Evolutionary conservation across 2,329 filamentous ascomycete species (phyloP).

Genomic region (Aspergillus sp.): DNA sequence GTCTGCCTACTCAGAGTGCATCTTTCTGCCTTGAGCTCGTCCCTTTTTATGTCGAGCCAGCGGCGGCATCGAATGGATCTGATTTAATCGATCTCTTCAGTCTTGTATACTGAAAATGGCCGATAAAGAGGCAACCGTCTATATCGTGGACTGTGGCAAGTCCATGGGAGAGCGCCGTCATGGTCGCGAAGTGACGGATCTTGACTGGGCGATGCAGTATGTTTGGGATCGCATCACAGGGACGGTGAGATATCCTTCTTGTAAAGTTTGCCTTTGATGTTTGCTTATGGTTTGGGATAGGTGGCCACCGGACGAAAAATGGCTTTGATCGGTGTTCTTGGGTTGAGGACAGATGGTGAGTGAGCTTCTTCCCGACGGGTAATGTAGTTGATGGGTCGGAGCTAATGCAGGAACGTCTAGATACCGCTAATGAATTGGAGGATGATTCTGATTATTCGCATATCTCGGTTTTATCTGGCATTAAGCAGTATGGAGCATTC

Average conservation of each 20-base stretch:
- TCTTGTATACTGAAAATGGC: constrained; percentile 64
- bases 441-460: constrained; percentile 74
- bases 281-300: constrained; percentile 32
- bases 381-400: neutral
- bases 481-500: constrained; percentile 64
- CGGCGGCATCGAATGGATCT: neutral
- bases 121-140: constrained; percentile 89
- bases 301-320: constrained; percentile 72
- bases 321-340: constrained; percentile 75
- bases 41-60: constrained; percentile 6
- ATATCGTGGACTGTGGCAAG: constrained; percentile 82
- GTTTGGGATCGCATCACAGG: constrained; percentile 90
- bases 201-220: constrained; percentile 88
- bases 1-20: constrained; percentile 40
- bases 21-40: constrained; percentile 18
- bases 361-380: neutral
- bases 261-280: neutral
- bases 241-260: constrained; percentile 56
- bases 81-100: neutral
- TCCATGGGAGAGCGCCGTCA: constrained; percentile 76
- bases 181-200: constrained; percentile 74
- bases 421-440: constrained; percentile 68
- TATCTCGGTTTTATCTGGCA: constrained; percentile 69
- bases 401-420: constrained; percentile 34
- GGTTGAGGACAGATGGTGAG: constrained; percentile 72